Percentiles rank a stretch among this genome's conserved stretches.
These are phyloP conservation scores for Boletus barrowsii DNA, from an alignment of 768 basidiomycete genomes.

Conservation along the genomic window DNA sequence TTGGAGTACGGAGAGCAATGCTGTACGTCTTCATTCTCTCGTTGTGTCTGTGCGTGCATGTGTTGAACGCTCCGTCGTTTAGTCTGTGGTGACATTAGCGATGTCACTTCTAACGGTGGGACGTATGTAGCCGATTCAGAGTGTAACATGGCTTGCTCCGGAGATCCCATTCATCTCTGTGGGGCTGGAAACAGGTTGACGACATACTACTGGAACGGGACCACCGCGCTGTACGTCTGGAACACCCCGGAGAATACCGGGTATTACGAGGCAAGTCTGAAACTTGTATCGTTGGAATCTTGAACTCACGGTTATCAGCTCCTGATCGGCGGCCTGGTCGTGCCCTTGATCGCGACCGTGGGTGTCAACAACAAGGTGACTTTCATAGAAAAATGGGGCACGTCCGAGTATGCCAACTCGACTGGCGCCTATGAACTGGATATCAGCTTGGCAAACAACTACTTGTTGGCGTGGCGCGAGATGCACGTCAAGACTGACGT, in stretches of 20 bases:
- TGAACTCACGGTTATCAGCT: conserved; percentile 29
- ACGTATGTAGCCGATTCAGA: conserved; percentile 34
- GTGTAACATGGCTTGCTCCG: conserved; percentile 57
- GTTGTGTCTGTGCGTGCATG: not conserved
- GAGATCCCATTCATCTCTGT: conserved; percentile 67
- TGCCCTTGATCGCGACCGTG: conserved; percentile 71
- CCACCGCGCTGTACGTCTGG: conserved; percentile 51
- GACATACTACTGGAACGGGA: conserved; percentile 53
- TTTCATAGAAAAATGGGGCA: conserved; percentile 74
- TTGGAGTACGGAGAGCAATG: conserved; percentile 71
- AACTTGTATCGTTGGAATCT: not conserved
- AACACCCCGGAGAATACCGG: conserved; percentile 63
- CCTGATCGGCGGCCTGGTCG: conserved; percentile 56
- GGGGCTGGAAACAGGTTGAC: conserved; percentile 54
- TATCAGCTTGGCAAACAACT: conserved; percentile 47
- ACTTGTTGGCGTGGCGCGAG: conserved; percentile 57
- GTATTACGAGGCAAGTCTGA: conserved; percentile 57
- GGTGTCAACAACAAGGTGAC: conserved; percentile 81
- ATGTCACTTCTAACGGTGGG: conserved; percentile 41
- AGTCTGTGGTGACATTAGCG: conserved; percentile 71
- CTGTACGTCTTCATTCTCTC: conserved; percentile 41
- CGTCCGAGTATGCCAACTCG: conserved; percentile 56
- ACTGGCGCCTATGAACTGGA: conserved; percentile 83
- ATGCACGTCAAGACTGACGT: conserved; percentile 79
- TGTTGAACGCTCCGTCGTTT: not conserved